These are phyloP conservation scores for Chaetomium cochliodes DNA, from an alignment of 495 filamentous ascomycete genomes.

Conservation along the genomic window DNA sequence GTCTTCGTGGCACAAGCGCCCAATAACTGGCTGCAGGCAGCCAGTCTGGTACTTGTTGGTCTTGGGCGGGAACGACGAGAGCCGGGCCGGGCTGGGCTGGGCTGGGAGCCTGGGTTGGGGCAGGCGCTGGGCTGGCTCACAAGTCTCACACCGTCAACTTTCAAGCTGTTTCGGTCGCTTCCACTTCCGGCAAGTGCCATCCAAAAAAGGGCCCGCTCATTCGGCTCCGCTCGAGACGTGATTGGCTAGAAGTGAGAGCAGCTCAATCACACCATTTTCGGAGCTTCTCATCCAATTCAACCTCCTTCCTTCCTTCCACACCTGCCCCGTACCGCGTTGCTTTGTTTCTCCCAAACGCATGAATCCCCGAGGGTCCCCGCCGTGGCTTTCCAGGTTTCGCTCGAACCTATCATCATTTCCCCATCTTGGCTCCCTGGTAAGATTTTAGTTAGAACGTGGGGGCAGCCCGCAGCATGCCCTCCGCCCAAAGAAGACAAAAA, in stretches of 20 bases:
- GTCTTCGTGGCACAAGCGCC: too few species aligned
- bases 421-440: neutral
- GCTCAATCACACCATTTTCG: slow-evolving; percentile 15
- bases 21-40: neutral
- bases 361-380: neutral
- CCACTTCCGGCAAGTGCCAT: slow-evolving; percentile 10
- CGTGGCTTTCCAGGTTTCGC: neutral
- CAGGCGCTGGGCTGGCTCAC: neutral
- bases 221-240: neutral
- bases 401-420: slow-evolving; percentile 2
- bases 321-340: neutral
- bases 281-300: slow-evolving; percentile 8
- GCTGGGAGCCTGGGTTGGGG: too few species aligned
- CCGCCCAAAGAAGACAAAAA: slow-evolving; percentile 19
- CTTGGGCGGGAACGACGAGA: neutral
- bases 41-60: too few species aligned
- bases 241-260: slow-evolving; percentile 1
- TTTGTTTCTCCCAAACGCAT: slow-evolving; percentile 1
- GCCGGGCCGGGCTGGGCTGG: too few species aligned
- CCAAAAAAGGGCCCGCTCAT: neutral
- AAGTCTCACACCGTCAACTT: too few species aligned
- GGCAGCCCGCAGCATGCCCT: slow-evolving; percentile 4
- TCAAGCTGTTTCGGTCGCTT: neutral
- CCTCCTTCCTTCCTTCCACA: neutral
- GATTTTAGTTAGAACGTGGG: slow-evolving; percentile 8